phyloP scores from a whole-genome alignment of 805 yeast species.

The Zygosaccharomyces pseudorouxii region DNA sequence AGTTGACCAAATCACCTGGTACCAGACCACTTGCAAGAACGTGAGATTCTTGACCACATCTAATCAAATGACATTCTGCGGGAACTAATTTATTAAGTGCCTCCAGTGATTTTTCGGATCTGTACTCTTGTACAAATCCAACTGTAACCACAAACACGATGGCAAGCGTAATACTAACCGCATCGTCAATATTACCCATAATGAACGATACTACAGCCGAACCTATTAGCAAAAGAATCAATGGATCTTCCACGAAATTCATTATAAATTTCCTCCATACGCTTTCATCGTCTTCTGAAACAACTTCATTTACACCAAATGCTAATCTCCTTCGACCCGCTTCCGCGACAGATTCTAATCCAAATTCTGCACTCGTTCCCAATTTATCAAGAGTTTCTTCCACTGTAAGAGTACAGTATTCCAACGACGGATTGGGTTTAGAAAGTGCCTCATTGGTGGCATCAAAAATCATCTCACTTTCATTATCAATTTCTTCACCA shows the following conservation, averaged over 20 bases:
- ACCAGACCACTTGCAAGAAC: slow-evolving; percentile 83
- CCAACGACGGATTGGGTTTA: slow-evolving; percentile 52
- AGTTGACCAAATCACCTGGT: slow-evolving; percentile 92
- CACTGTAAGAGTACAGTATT: slow-evolving; percentile 55
- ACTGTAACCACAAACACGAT: slow-evolving; percentile 91
- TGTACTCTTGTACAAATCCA: slow-evolving; percentile 95
- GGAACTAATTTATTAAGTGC: slow-evolving; percentile 93
- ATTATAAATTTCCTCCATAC: slow-evolving; percentile 66
- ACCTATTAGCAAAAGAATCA: slow-evolving; percentile 81
- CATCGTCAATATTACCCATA: slow-evolving; percentile 97
- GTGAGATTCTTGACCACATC: slow-evolving; percentile 74
- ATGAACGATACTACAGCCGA: slow-evolving; percentile 82
- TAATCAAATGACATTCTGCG: slow-evolving; percentile 87
- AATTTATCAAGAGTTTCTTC: slow-evolving; percentile 63
- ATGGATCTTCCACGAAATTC: slow-evolving; percentile 85
- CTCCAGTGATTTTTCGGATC: slow-evolving; percentile 90
- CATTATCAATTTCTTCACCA: slow-evolving; percentile 4
- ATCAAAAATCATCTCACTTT: slow-evolving; percentile 11
- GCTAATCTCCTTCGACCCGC: slow-evolving; percentile 62
- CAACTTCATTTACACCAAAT: slow-evolving; percentile 79
- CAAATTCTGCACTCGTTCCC: slow-evolving; percentile 54
- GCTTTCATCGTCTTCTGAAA: slow-evolving; percentile 69
- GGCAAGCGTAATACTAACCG: slow-evolving; percentile 89
- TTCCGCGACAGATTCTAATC: slow-evolving; percentile 67
- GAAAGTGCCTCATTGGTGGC: slow-evolving; percentile 28